Percentiles rank a stretch among this genome's conserved stretches.
phyloP scores from a whole-genome alignment of 257 asterid species.

The Plantago elongata region DNA sequence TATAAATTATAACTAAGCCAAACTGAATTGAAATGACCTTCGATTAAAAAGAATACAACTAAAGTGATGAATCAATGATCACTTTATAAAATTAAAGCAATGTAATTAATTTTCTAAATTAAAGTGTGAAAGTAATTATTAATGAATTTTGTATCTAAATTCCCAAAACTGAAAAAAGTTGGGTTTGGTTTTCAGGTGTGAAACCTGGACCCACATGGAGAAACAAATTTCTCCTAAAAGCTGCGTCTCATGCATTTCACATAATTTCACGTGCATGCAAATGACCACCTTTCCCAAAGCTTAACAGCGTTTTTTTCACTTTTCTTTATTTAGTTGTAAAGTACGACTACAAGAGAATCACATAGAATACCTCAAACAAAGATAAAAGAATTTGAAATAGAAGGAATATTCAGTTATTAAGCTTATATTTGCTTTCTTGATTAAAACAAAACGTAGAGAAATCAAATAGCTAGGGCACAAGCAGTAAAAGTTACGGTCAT shows the following conservation, averaged over 20 bases:
- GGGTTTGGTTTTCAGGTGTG: conserved; percentile 2
- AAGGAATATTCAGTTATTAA: too few relatives aligned
- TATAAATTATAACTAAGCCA: too few relatives aligned
- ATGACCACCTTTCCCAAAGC: conserved; percentile 29
- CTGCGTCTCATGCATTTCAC: conserved; percentile 21
- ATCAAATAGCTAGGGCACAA: too few relatives aligned
- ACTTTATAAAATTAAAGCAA: too few relatives aligned
- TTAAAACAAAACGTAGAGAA: too few relatives aligned
- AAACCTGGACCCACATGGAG: conserved; percentile 17
- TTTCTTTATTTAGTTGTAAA: conserved; percentile 7
- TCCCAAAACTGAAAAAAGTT: not conserved
- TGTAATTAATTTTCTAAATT: too few relatives aligned
- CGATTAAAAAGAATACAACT: too few relatives aligned
- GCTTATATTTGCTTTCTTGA: too few relatives aligned
- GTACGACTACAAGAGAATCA: conserved; percentile 21
- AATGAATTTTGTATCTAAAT: not conserved
- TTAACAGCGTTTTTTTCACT: conserved; percentile 3
- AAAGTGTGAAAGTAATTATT: not conserved
- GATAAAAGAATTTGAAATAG: too few relatives aligned
- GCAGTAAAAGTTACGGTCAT: too few relatives aligned
- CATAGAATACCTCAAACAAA: conserved; percentile 10
- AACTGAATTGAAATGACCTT: too few relatives aligned
- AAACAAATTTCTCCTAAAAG: conserved; percentile 22
- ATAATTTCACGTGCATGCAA: conserved; percentile 21
- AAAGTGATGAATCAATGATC: too few relatives aligned